A percentile compares a stretch with the other conserved stretches of the same genome.
Conservation (phyloP, 345 rosid genomes). For the Geranium brycei region DNA sequence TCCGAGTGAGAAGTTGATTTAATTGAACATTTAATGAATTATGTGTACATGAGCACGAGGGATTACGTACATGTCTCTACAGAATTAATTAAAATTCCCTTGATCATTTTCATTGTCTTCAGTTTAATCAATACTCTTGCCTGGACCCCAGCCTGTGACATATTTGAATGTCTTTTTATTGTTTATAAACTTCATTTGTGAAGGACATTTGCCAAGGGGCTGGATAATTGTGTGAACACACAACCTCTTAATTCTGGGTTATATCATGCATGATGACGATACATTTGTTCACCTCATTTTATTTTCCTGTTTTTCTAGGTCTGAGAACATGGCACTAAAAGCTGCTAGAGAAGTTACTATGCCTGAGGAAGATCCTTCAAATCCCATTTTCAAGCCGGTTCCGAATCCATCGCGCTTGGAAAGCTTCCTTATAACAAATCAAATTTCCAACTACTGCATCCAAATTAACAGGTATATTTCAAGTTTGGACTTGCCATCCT, state of each 20-base stretch:
- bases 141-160: too few relatives aligned
- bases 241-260: too few relatives aligned
- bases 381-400: constrained; percentile 79
- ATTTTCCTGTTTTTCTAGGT: constrained; percentile 28
- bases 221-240: too few relatives aligned
- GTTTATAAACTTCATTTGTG: too few relatives aligned
- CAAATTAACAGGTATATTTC: constrained; percentile 82
- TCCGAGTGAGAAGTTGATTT: background rate
- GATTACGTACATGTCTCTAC: too few relatives aligned
- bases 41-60: background rate
- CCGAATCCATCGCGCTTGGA: constrained; percentile 92
- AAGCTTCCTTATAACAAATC: constrained; percentile 90
- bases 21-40: background rate
- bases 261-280: too few relatives aligned
- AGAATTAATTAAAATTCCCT: too few relatives aligned
- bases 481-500: too few relatives aligned
- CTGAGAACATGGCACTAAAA: constrained; percentile 79
- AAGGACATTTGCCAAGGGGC: too few relatives aligned
- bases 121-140: too few relatives aligned
- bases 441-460: constrained; percentile 81
- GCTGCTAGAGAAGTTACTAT: constrained; percentile 83
- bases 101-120: too few relatives aligned
- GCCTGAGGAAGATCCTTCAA: constrained; percentile 94
- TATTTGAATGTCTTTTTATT: too few relatives aligned
- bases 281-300: background rate